A percentile compares a stretch with the other conserved stretches of the same genome.
Conservation (phyloP, 2,329 filamentous ascomycete species). For the Penicillium griseofulvum region DNA sequence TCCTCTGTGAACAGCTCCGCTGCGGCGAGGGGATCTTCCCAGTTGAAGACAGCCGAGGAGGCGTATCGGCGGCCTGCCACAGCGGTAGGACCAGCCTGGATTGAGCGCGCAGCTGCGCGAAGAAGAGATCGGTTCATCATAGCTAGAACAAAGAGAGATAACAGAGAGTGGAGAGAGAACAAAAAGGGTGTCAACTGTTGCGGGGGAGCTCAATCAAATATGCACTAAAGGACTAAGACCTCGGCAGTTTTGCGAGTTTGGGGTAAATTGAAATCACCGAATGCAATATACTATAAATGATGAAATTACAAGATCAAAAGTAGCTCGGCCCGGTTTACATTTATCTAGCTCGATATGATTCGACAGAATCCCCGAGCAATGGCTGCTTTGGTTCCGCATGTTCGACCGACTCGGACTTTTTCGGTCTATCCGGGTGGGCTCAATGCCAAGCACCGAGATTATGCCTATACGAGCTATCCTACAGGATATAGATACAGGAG, state of each 20-base stretch:
- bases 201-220: constrained; percentile 27
- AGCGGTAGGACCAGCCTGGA: constrained; percentile 23
- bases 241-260: constrained; percentile 25
- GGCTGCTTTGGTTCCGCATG: not conserved
- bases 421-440: constrained; percentile 11
- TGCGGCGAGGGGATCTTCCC: constrained; percentile 81
- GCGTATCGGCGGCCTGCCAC: constrained; percentile 22
- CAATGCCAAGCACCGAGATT: constrained; percentile 3
- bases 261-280: constrained; percentile 18
- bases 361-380: constrained; percentile 11
- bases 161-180: constrained; percentile 1
- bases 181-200: constrained; percentile 10
- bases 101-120: constrained; percentile 31
- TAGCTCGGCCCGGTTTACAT: not conserved
- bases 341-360: constrained; percentile 6
- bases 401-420: constrained; percentile 17
- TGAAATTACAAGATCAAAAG: not conserved
- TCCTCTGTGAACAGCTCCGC: constrained; percentile 82
- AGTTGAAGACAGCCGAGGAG: constrained; percentile 65
- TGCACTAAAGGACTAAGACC: constrained; percentile 20
- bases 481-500: too few relatives aligned
- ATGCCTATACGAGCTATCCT: not conserved
- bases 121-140: constrained; percentile 36
- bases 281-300: not conserved
- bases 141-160: not conserved